These are phyloP conservation scores for Austroboletus festivus DNA, from an alignment of 768 basidiomycete genomes.

Conservation along the genomic window DNA sequence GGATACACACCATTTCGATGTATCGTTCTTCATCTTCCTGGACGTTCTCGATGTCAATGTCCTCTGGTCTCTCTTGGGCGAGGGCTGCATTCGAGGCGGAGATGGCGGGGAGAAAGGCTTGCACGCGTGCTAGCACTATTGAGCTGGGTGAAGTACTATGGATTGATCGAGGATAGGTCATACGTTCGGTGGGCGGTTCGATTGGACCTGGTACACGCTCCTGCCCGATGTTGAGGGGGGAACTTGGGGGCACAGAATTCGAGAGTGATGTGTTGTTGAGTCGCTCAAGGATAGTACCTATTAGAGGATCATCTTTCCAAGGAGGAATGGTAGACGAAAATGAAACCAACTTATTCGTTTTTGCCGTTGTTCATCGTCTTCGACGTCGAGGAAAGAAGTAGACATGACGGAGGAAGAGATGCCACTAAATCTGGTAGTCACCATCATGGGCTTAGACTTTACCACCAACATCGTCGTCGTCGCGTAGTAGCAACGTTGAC, in stretches of 20 bases:
- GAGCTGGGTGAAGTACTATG: background rate
- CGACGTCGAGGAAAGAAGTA: slow-evolving; percentile 39
- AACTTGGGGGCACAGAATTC: slow-evolving; percentile 8
- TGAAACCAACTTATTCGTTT: slow-evolving; percentile 37
- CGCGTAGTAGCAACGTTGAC: background rate
- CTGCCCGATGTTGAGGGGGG: slow-evolving; percentile 36
- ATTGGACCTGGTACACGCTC: slow-evolving; percentile 31
- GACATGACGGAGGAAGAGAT: slow-evolving; percentile 9
- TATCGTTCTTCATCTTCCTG: slow-evolving; percentile 45
- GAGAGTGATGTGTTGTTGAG: slow-evolving; percentile 29
- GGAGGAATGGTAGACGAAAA: background rate
- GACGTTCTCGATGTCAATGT: slow-evolving; percentile 70
- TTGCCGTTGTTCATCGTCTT: slow-evolving; percentile 45
- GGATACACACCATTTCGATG: slow-evolving; percentile 59
- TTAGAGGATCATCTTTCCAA: background rate
- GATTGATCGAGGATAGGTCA: slow-evolving; percentile 23
- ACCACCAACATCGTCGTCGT: background rate
- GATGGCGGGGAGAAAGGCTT: slow-evolving; percentile 64
- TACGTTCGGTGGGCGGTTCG: slow-evolving; percentile 49
- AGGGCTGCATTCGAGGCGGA: slow-evolving; percentile 62
- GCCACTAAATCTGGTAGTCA: slow-evolving; percentile 10
- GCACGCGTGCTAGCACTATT: slow-evolving; percentile 62
- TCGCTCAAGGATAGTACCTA: slow-evolving; percentile 43
- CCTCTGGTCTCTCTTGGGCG: slow-evolving; percentile 45
- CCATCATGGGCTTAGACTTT: too few species aligned